A percentile compares a stretch with the other conserved stretches of the same genome.
Conservation (phyloP, 495 filamentous ascomycete genomes). For the Aspergillus bertholletiae region DNA sequence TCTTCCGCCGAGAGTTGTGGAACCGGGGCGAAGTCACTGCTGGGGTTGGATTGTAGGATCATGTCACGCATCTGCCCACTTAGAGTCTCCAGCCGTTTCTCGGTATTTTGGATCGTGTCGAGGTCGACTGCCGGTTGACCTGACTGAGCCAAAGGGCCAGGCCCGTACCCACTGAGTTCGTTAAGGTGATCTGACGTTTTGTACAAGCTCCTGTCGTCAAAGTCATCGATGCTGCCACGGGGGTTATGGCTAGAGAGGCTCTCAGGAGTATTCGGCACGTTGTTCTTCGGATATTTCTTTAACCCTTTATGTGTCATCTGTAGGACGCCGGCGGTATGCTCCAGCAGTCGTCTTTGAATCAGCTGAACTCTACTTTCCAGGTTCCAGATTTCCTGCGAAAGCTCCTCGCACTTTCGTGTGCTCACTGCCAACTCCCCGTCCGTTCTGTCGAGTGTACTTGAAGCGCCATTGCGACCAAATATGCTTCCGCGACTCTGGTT, state of each 20-base stretch:
- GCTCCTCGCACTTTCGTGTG: constrained; percentile 78
- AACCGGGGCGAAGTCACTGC: constrained; percentile 28
- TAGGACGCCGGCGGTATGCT: constrained; percentile 88
- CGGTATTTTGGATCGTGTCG: constrained; percentile 54
- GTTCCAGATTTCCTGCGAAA: constrained; percentile 73
- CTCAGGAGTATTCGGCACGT: constrained; percentile 63
- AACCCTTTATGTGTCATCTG: constrained; percentile 77
- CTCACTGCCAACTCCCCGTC: constrained; percentile 73
- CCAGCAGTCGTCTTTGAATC: constrained; percentile 68
- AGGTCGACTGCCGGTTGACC: constrained; percentile 16
- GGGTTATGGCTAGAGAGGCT: constrained; percentile 56
- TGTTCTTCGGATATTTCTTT: constrained; percentile 43
- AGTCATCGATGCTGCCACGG: constrained; percentile 49
- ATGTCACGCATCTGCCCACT: constrained; percentile 66
- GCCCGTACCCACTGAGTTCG: constrained; percentile 38
- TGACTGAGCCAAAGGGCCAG: constrained; percentile 13
- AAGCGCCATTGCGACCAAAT: constrained; percentile 36
- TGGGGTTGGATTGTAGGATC: constrained; percentile 57
- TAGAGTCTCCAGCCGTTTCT: constrained; percentile 66
- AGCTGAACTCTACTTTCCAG: constrained; percentile 70
- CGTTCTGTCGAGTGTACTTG: constrained; percentile 45
- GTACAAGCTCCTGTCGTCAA: constrained; percentile 81
- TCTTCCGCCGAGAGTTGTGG: constrained; percentile 26
- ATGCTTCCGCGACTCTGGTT: constrained; percentile 46
- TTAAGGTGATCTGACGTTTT: constrained; percentile 64